Base-by-base conservation (phyloP, 2,329 filamentous ascomycete genomes). In the Cercospora brassicicola region DNA sequence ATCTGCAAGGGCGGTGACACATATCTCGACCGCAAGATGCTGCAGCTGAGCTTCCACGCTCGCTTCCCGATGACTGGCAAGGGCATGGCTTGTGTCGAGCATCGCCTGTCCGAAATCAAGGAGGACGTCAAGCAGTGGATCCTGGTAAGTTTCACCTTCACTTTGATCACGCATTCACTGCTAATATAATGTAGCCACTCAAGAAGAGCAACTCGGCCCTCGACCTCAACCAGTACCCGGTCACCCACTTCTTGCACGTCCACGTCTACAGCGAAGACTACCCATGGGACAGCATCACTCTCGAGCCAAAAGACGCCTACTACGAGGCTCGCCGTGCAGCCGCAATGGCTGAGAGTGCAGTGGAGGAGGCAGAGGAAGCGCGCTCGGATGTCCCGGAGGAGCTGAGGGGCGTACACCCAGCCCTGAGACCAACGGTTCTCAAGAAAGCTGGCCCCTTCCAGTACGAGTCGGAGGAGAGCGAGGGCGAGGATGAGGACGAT, bases 241-340 rank as follows among this genome's bases (percentile, higher is more conserved):
- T 84, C 33, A 62, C 75, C 3, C 83, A 84, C 72, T 75, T 85
- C 60, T 84, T 83, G 0, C 84, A 82, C 71, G 77, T 76, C 11
- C 75, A 78, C 10, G 76, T 86, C 53, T 73, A 76, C n/a, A 73
- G 74, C 18, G 71, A 72, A 66, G 78, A 84, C 73, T 75, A 82
- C 72, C 82, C 81, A 0, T 84, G 82, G 80, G 63, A 51, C 61
- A 10, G 20, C 20, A 20, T 33, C 18, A 53, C 55, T 11, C 48
- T 64, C 33, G 62, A 68, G 48, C 39, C 56, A 10, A 28, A 18
- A 5, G 57, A 18, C n/a, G 26, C 13, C 8, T 23, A 31, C 18
- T 33, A 59, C 8, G 55, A 65, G 9, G 64, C 51, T 9, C 55
- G 59, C 28, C 31, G 31, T 39, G 15, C 31, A 20, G 30, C 13